Conservation (phyloP, 1,284 basidiomycete species). For the Trichosporon coremiiforme region DNA sequence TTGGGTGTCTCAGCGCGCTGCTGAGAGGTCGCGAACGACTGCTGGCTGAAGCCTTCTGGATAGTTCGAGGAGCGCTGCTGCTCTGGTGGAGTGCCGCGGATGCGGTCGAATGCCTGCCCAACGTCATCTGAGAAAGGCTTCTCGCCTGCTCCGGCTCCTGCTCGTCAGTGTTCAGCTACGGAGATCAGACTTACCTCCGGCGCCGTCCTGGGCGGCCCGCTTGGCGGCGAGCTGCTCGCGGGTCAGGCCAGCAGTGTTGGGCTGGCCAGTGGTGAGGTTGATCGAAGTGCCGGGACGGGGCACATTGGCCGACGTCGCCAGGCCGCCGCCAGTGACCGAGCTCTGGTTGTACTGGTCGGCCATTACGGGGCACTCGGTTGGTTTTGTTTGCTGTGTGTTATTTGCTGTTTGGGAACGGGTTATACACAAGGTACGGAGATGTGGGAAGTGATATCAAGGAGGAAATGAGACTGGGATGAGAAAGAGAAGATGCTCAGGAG, state of each 20-base stretch:
- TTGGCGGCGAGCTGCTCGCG: conserved; percentile 45
- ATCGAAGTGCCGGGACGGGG: conserved; percentile 38
- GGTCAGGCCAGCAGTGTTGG: conserved; percentile 47
- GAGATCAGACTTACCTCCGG: not conserved
- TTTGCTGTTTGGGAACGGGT: not conserved
- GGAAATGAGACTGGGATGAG: not conserved
- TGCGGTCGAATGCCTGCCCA: conserved; percentile 27
- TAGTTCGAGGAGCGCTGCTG: not conserved
- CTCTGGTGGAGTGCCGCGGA: conserved; percentile 7
- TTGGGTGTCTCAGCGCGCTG: not conserved
- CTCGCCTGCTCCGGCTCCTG: conserved; percentile 6
- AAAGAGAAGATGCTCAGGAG: not conserved
- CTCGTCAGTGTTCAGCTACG: not conserved
- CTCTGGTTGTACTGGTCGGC: conserved; percentile 16
- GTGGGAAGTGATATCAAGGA: not conserved
- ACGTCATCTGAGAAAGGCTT: conserved; percentile 28
- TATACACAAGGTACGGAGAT: conserved; percentile 1
- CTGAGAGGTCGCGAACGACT: not conserved
- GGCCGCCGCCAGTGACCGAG: conserved; percentile 31
- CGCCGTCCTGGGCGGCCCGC: conserved; percentile 49
- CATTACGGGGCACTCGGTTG: conserved; percentile 1
- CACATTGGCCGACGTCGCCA: conserved; percentile 36
- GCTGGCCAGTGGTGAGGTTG: conserved; percentile 44
- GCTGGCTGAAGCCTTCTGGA: not conserved
- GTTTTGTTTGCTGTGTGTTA: not conserved